phyloP scores from a whole-genome alignment of 129 eudicot genomes.

The Escallonia rubra region DNA sequence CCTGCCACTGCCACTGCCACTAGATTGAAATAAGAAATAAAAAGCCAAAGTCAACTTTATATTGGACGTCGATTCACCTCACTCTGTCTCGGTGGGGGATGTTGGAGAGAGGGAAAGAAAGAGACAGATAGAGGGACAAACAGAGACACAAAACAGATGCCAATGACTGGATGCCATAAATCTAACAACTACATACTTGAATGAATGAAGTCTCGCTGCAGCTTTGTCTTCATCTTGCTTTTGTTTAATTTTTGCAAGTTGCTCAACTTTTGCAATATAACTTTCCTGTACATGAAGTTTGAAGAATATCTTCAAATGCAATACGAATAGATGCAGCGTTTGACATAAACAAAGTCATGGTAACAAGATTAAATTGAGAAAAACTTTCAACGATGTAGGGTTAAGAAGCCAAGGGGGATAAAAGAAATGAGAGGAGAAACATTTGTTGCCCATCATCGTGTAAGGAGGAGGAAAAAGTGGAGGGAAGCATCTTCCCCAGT shows the following conservation, averaged over 20 bases:
- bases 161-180: slow-evolving; percentile 6
- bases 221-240: slow-evolving; percentile 76
- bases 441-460: not conserved
- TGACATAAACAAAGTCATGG: not conserved
- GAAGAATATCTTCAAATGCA: slow-evolving; percentile 10
- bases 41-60: slow-evolving; percentile 2
- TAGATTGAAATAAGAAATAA: slow-evolving; percentile 22
- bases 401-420: not conserved
- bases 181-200: slow-evolving; percentile 34
- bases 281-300: slow-evolving; percentile 34
- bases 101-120: not conserved
- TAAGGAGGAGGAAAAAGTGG: not conserved
- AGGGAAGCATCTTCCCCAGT: not conserved
- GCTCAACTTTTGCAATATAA: slow-evolving; percentile 59
- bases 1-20: slow-evolving; percentile 42
- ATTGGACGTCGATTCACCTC: not conserved
- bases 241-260: slow-evolving; percentile 58
- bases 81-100: not conserved
- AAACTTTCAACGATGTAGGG: not conserved
- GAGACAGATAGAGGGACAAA: not conserved
- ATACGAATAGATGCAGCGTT: not conserved
- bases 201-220: slow-evolving; percentile 73
- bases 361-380: no score
- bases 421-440: not conserved
- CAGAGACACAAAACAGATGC: not conserved